Evolutionary conservation across 371 early-diverging fungal species (phyloP).

Genomic region (Mucor plumbeus): DNA sequence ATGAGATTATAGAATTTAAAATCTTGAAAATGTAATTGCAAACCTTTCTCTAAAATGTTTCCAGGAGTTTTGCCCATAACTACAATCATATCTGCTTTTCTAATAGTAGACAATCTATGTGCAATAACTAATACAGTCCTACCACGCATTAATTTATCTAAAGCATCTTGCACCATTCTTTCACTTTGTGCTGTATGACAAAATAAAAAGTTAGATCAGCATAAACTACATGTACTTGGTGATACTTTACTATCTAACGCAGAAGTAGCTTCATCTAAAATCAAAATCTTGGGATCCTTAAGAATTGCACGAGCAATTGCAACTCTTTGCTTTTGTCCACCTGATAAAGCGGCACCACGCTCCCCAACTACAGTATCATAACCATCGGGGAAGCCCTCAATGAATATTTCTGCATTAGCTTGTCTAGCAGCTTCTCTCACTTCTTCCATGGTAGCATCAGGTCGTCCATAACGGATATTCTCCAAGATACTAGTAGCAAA

Average conservation of each 20-base stretch:
- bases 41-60: constrained; percentile 68
- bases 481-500: constrained; percentile 78
- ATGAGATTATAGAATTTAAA: not conserved
- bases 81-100: constrained; percentile 71
- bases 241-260: constrained; percentile 54
- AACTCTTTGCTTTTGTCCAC: constrained; percentile 89
- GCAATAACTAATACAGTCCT: constrained; percentile 82
- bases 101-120: constrained; percentile 76
- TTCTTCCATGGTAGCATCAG: constrained; percentile 61
- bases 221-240: not conserved
- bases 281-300: constrained; percentile 62
- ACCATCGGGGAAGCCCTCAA: constrained; percentile 68
- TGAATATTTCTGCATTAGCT: constrained; percentile 77
- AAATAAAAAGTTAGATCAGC: not conserved
- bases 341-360: constrained; percentile 71
- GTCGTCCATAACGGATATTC: constrained; percentile 73
- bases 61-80: constrained; percentile 69
- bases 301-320: constrained; percentile 78
- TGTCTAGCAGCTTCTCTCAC: constrained; percentile 68
- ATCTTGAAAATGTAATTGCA: not conserved
- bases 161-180: constrained; percentile 69
- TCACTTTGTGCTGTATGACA: constrained; percentile 63
- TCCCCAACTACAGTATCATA: constrained; percentile 73
- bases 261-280: constrained; percentile 60
- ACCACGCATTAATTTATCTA: constrained; percentile 69